Percentiles rank a stretch among this genome's conserved stretches.
Conservation (phyloP, 1,139 yeast genomes). For the Kazachstania sp. region DNA sequence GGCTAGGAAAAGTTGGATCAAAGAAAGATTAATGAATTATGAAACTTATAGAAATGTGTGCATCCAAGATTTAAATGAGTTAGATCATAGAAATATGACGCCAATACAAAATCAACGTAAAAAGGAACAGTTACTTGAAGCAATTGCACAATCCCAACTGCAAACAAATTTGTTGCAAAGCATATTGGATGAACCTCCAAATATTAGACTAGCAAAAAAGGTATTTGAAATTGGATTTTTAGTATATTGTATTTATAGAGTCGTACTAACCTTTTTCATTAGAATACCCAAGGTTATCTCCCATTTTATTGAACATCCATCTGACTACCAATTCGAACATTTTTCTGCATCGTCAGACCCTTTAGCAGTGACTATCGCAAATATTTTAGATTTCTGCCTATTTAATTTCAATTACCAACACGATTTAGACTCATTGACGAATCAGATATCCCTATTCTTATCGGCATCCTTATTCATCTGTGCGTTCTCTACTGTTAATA, state of each 20-base stretch:
- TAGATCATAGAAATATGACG: constrained; percentile 12
- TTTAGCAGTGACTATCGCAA: constrained; percentile 57
- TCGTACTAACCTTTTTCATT: constrained; percentile 19
- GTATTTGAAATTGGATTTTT: constrained; percentile 21
- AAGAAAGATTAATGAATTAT: constrained; percentile 15
- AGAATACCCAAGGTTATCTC: constrained; percentile 22
- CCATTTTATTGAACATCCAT: constrained; percentile 15
- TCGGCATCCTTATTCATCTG: constrained; percentile 61
- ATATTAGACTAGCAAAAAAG: constrained; percentile 13
- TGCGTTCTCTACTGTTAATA: constrained; percentile 54
- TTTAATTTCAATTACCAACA: constrained; percentile 32
- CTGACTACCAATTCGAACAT: constrained; percentile 17
- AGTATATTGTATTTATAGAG: constrained; percentile 25
- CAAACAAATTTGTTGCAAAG: constrained; percentile 21
- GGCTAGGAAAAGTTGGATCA: constrained; percentile 17
- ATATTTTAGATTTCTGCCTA: constrained; percentile 31
- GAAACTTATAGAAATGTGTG: constrained; percentile 4
- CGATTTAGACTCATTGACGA: constrained; percentile 48
- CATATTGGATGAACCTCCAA: constrained; percentile 14
- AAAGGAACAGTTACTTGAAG: constrained; percentile 16
- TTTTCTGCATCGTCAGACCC: constrained; percentile 40
- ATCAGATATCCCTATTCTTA: constrained; percentile 54
- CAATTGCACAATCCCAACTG: constrained; percentile 23
- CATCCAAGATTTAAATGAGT: constrained; percentile 11
- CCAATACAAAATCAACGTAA: constrained; percentile 2